Percentiles rank a stretch among this genome's conserved stretches.
These are phyloP conservation scores for Mycena leptocephala DNA, from an alignment of 768 basidiomycete genomes.

Conservation along the genomic window DNA sequence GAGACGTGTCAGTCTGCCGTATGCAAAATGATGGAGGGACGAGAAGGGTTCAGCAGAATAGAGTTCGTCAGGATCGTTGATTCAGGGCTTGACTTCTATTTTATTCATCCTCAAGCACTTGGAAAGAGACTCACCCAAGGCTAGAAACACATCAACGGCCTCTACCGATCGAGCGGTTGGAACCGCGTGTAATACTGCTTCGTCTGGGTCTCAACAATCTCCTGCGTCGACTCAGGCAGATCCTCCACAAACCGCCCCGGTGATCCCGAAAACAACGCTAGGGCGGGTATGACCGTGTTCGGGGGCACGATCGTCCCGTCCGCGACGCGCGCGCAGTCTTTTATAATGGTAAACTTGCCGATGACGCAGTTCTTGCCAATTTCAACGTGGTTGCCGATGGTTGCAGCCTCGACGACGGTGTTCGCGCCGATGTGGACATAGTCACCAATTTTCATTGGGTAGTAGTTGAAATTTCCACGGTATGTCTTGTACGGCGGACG, in stretches of 20 bases:
- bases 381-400: conserved; percentile 93
- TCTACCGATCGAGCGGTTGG: conserved; percentile 67
- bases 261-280: conserved; percentile 89
- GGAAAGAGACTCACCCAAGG: conserved; percentile 16
- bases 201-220: conserved; percentile 88
- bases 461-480: conserved; percentile 94
- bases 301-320: conserved; percentile 94
- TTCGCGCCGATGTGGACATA: conserved; percentile 95
- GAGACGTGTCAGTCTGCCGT: background rate
- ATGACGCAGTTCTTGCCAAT: conserved; percentile 98
- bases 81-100: conserved; percentile 49
- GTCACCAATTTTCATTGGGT: conserved; percentile 97
- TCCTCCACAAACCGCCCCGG: conserved; percentile 91
- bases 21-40: background rate
- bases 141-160: background rate
- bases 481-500: conserved; percentile 93
- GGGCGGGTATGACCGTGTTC: conserved; percentile 92
- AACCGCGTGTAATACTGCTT: conserved; percentile 92
- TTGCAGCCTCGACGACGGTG: conserved; percentile 93
- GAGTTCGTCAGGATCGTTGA: conserved; percentile 35
- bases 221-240: conserved; percentile 95
- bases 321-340: conserved; percentile 92
- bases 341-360: conserved; percentile 97
- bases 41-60: conserved; percentile 24
- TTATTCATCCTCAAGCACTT: conserved; percentile 31